Evolutionary conservation across 345 rosid genomes (phyloP).

Genomic region (Euphorbia peplus): DNA sequence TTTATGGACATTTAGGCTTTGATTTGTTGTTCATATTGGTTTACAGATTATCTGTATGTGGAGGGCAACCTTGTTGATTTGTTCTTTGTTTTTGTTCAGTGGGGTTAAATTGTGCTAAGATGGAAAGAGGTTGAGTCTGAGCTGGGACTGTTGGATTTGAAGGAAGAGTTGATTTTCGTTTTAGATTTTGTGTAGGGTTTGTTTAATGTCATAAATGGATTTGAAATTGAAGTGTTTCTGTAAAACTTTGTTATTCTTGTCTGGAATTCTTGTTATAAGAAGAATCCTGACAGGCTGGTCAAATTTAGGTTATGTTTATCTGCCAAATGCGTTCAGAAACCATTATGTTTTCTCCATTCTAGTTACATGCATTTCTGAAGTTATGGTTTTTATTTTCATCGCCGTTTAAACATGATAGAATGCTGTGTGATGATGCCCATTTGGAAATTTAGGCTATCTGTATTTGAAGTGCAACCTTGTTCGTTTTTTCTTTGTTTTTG

Average conservation of each 20-base stretch:
- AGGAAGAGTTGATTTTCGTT: no score
- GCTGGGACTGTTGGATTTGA: not conserved
- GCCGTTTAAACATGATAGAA: not conserved
- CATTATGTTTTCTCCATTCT: not conserved
- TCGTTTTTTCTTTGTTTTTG: no score
- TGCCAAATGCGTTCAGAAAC: not conserved
- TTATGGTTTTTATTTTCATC: no score
- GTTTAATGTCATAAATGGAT: no score
- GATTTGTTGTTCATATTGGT: no score
- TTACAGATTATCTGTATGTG: not conserved
- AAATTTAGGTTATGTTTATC: not conserved
- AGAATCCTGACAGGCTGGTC: not conserved
- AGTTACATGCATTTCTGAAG: no score
- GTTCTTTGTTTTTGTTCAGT: not conserved
- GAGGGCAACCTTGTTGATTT: not conserved
- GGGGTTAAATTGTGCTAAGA: not conserved
- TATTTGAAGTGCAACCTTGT: not conserved
- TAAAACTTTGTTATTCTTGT: no score
- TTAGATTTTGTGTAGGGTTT: no score
- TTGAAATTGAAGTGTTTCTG: no score
- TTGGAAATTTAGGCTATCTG: not conserved
- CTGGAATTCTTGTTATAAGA: no score
- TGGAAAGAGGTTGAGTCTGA: not conserved
- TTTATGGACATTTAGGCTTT: not conserved
- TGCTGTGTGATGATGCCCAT: no score